phyloP scores from a whole-genome alignment of 495 filamentous ascomycete genomes.

The Daldinia caldariorum region DNA sequence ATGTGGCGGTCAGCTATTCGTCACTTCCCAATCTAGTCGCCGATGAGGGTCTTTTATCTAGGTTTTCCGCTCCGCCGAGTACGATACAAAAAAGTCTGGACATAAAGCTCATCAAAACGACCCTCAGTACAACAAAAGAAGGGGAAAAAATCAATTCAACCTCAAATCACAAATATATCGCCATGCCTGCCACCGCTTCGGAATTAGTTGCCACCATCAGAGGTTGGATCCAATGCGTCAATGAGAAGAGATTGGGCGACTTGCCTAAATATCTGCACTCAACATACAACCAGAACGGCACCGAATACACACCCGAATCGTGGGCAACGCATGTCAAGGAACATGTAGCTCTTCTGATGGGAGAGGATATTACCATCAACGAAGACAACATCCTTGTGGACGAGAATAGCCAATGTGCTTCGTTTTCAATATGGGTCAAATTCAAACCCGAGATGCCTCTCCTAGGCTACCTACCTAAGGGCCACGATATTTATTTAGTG shows the following conservation, averaged over 20 bases:
- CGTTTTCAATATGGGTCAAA: slow-evolving; percentile 35
- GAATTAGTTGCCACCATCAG: slow-evolving; percentile 33
- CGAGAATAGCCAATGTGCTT: slow-evolving; percentile 27
- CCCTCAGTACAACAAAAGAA: neutral
- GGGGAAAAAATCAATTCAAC: neutral
- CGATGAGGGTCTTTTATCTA: slow-evolving; percentile 11
- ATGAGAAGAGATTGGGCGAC: slow-evolving; percentile 39
- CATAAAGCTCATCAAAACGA: neutral
- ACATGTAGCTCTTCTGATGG: slow-evolving; percentile 27
- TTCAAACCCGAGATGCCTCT: slow-evolving; percentile 32
- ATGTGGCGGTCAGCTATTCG: slow-evolving; percentile 36
- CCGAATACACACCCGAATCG: slow-evolving; percentile 33
- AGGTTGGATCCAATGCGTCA: slow-evolving; percentile 31
- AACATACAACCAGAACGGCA: slow-evolving; percentile 33
- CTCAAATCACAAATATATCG: slow-evolving; percentile 8
- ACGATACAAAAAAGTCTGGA: neutral
- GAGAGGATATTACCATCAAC: slow-evolving; percentile 33
- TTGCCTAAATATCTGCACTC: slow-evolving; percentile 31
- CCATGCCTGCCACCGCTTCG: slow-evolving; percentile 26
- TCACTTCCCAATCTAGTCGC: slow-evolving; percentile 2
- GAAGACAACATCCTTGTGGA: slow-evolving; percentile 38
- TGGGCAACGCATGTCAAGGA: slow-evolving; percentile 30
- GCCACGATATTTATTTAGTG: slow-evolving; percentile 26
- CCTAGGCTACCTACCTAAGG: slow-evolving; percentile 27
- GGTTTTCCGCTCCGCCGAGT: neutral